Base-by-base conservation (phyloP, 108 stramenopile species). In the Skeletonema grethae region DNA sequence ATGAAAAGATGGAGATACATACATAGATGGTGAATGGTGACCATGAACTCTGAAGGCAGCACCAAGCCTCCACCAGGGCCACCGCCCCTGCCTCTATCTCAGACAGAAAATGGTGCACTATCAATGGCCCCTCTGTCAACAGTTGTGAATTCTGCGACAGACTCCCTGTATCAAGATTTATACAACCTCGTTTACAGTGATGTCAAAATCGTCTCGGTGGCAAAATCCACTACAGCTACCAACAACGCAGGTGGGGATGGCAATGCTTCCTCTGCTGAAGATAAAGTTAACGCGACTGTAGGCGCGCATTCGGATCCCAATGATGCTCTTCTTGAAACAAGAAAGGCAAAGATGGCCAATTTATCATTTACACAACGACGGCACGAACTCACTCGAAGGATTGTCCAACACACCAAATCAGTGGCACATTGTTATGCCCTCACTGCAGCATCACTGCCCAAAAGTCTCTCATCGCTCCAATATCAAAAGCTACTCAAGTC, bases 291-390 rank as follows among this genome's bases (percentile, higher is more conserved):
- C 10, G 50, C 60, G 43, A 22, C 70, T 10, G 48, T 64, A 32
- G 5, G 70, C 46, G 41, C 64, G 12, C 31, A 72, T 38, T 39
- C 68, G 22, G 39, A 61, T 57, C 53, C 55, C 41, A 28, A 28
- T 25, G 63, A 43, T 75, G 31, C 20, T 57, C 15, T 63, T 57
- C 67, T 41, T 10, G 57, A 34, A 65, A 82, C 63, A 67, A 82
- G 61, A 78, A 91, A 67, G 75, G 68, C 64, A 84, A 77, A 77
- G 50, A 83, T 95, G 94, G 75, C 89, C 50, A 89, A 89, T 62
- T 73, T 95, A 16, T 88, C 88, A 57, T 95, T 93, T 77, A 84
- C 89, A 11, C 88, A 90, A 72, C 84, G 94, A 24, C 90, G 94
- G 3, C 94, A 95, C 71, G 92, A 93, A 82, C 75, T 95, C 36